Evolutionary conservation across 2,329 filamentous ascomycete species (phyloP).

Genomic region (Chaetomium sp.): DNA sequence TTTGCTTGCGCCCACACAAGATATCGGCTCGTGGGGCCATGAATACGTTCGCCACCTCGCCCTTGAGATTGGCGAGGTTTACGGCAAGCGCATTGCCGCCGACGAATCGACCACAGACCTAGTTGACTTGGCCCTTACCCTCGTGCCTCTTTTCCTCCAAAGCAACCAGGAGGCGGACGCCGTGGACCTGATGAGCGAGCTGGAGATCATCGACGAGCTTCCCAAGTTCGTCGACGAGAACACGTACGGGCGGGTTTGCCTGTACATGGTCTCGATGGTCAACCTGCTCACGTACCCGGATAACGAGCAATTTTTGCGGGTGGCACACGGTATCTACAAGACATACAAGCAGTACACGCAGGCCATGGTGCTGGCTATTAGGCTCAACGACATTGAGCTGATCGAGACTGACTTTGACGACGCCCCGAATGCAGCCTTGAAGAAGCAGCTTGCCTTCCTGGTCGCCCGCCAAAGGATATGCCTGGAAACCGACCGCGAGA

Average conservation of each 20-base stretch:
- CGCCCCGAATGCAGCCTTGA: conserved; percentile 72
- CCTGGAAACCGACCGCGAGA: conserved; percentile 58
- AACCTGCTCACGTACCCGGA: conserved; percentile 95
- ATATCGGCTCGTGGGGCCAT: conserved; percentile 96
- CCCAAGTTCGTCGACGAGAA: conserved; percentile 86
- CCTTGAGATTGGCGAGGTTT: conserved; percentile 91
- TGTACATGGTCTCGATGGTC: conserved; percentile 99
- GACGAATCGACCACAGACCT: conserved; percentile 82
- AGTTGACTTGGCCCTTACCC: conserved; percentile 71
- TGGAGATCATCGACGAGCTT: conserved; percentile 94
- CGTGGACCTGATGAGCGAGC: conserved; percentile 91
- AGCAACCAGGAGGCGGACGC: conserved; percentile 98
- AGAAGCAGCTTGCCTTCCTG: conserved; percentile 91
- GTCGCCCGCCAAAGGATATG: conserved; percentile 87
- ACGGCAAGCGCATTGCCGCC: conserved; percentile 76
- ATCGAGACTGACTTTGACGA: conserved; percentile 77
- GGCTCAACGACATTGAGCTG: conserved; percentile 78
- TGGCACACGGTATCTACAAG: conserved; percentile 89
- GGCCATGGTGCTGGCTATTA: conserved; percentile 89
- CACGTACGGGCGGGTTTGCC: conserved; percentile 84
- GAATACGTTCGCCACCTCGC: conserved; percentile 96
- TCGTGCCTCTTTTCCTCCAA: conserved; percentile 92
- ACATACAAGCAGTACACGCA: conserved; percentile 89
- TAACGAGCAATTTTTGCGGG: conserved; percentile 89
- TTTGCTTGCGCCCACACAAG: conserved; percentile 79